phyloP scores from a whole-genome alignment of 2,329 filamentous ascomycete genomes.

The Alternaria infectoria region DNA sequence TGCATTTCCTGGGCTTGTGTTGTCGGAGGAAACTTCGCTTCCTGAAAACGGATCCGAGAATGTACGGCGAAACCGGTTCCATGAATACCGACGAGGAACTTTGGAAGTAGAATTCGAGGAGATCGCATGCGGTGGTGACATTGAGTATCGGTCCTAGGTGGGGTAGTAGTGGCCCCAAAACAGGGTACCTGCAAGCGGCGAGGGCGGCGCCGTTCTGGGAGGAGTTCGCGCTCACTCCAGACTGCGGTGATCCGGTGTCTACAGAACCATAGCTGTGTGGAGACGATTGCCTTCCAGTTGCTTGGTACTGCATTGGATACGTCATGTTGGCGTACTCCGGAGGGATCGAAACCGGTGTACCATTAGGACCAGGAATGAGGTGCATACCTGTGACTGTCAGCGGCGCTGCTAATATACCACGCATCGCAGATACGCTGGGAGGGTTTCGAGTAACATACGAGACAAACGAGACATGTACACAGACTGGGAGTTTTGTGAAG shows the following conservation, averaged over 20 bases:
- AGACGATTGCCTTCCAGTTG: constrained; percentile 38
- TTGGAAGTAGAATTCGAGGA: constrained; percentile 89
- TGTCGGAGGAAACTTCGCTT: constrained; percentile 86
- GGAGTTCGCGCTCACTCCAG: constrained; percentile 41
- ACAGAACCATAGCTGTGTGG: constrained; percentile 45
- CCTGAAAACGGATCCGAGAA: constrained; percentile 86
- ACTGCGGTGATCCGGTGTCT: constrained; percentile 46
- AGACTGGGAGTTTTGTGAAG: background rate
- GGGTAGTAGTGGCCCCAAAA: constrained; percentile 80
- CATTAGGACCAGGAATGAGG: constrained; percentile 34
- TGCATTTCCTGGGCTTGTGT: constrained; percentile 79
- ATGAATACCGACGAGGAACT: constrained; percentile 87
- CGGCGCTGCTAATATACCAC: background rate
- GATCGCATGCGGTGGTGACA: constrained; percentile 80
- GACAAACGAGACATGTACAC: background rate
- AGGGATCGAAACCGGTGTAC: constrained; percentile 37
- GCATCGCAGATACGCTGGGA: background rate
- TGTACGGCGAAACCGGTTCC: constrained; percentile 88
- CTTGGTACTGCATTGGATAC: constrained; percentile 42
- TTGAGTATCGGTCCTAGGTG: constrained; percentile 82
- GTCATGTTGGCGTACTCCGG: constrained; percentile 40
- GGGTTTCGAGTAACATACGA: background rate
- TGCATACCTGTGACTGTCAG: constrained; percentile 33
- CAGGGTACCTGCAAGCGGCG: constrained; percentile 70
- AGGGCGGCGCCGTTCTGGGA: constrained; percentile 36